phyloP scores from a whole-genome alignment of 1,284 basidiomycete species.

The Puccinia novopanici region DNA sequence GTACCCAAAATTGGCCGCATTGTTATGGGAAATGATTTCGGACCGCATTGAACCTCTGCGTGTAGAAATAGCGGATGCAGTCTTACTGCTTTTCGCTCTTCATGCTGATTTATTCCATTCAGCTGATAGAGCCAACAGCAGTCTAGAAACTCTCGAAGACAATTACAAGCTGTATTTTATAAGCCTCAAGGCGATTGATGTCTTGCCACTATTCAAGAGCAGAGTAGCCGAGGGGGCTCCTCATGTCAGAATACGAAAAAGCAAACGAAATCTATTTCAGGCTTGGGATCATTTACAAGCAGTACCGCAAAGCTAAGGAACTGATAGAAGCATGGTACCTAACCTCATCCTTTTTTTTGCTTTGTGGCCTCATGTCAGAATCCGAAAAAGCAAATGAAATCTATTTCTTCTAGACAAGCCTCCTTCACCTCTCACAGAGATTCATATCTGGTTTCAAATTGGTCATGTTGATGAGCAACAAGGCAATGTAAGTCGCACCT shows the following conservation, averaged over 20 bases:
- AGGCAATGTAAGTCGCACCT: conserved; percentile 71
- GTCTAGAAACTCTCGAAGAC: conserved; percentile 3
- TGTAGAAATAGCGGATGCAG: conserved; percentile 47
- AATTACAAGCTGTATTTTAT: conserved; percentile 43
- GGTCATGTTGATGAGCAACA: conserved; percentile 98
- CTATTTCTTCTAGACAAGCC: conserved; percentile 91
- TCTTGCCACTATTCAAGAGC: conserved; percentile 31
- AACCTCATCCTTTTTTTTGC: too few relatives aligned
- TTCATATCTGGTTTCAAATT: conserved; percentile 99
- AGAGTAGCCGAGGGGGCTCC: too few relatives aligned
- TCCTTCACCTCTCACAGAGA: conserved; percentile 89
- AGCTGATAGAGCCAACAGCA: neutral
- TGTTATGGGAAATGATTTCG: conserved; percentile 19
- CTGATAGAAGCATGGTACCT: too few relatives aligned
- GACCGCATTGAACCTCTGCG: conserved; percentile 17
- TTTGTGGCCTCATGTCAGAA: too few relatives aligned
- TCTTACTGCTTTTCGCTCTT: conserved; percentile 35
- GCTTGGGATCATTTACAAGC: conserved; percentile 98
- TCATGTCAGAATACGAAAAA: conserved; percentile 82
- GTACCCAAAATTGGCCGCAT: conserved; percentile 37
- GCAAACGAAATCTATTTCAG: conserved; percentile 98
- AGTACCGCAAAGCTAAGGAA: conserved; percentile 82
- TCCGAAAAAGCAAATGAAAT: conserved; percentile 99
- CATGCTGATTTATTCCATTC: conserved; percentile 35
- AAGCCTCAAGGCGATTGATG: conserved; percentile 44